A percentile compares a stretch with the other conserved stretches of the same genome.
Evolutionary conservation across 345 rosid genomes (phyloP).

Genomic region (Syzygium grande): DNA sequence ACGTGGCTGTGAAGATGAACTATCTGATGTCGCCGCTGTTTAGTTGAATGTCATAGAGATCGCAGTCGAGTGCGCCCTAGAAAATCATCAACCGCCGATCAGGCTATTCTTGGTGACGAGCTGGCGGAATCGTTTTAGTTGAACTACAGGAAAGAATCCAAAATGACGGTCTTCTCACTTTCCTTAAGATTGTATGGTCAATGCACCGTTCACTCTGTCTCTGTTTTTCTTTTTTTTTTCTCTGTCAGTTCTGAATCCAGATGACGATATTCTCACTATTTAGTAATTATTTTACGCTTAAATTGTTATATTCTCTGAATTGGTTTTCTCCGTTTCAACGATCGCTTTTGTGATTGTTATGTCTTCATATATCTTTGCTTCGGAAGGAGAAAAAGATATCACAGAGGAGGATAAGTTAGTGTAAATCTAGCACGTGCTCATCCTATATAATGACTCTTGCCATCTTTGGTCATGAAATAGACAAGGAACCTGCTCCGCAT

Average conservation of each 20-base stretch:
- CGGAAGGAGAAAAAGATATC: neutral
- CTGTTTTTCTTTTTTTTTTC: neutral
- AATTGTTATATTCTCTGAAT: neutral
- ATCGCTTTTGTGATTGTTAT: neutral
- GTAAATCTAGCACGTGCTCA: neutral
- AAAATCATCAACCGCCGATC: neutral
- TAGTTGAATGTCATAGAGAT: neutral
- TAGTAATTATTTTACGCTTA: neutral
- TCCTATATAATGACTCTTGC: neutral
- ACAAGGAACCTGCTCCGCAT: conserved; percentile 91
- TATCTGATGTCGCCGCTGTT: neutral
- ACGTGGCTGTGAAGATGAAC: neutral
- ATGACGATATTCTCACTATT: neutral
- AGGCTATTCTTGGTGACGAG: neutral
- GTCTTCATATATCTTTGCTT: neutral
- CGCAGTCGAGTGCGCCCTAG: neutral
- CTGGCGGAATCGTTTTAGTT: neutral
- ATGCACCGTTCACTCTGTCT: neutral
- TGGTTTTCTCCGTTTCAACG: neutral
- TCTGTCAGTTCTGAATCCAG: neutral
- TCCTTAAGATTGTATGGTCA: neutral
- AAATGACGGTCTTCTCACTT: neutral
- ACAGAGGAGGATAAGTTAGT: neutral
- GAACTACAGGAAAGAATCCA: neutral
- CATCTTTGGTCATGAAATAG: conserved; percentile 20